Evolutionary conservation across 352 stramenopile species (phyloP), one percentile per base, ranked within the genome.

Genomic region (Pythium coloratum): DNA sequence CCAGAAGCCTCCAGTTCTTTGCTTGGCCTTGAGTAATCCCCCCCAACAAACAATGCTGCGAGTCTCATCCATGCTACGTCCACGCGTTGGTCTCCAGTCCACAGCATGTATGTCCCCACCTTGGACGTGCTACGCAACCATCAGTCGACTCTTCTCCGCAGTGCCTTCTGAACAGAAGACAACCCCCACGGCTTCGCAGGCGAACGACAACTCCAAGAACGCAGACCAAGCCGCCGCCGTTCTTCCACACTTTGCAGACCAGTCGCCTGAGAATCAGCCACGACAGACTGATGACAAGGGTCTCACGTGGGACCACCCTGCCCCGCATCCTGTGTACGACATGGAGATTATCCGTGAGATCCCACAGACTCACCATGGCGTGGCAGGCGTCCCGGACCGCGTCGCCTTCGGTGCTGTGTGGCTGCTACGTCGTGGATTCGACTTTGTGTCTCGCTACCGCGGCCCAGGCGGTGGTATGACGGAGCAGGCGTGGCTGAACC

Each of bases 401-500:
- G 62, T 76, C 0, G 77, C 76, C 1, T 55, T 75, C 14, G 54
- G 72, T 16, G 80, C 80, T 6, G 68, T 91, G 44, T 77, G 84
- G 53, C 30, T 66, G 2, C 47, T 88, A 26, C 82, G 85, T 16
- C 62, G 33, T 2, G 69, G 74, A 0, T 91, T 91, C 34, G 80
- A 91, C 56, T 38, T 81, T 33, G 40, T 78, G 0, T 85, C 75
- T 1, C 53, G 78, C 0, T 91, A 89, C 59, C 82, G 80, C 16
- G 79, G 77, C 0, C 71, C 75, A 0, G 78, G 81, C 5, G 77
- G 77, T 13, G 65, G 42, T 38, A 91, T 93, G 84, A 88, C 68
- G 5, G 70, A 82, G 38, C 54, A 69, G 2, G 82, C 89, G 66
- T 93, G 82, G 82, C 70, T 93, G 20, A 67, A 86, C 62, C 81